Conservation (phyloP, 2,329 filamentous ascomycete species). For the Pseudogymnoascus sp. region DNA sequence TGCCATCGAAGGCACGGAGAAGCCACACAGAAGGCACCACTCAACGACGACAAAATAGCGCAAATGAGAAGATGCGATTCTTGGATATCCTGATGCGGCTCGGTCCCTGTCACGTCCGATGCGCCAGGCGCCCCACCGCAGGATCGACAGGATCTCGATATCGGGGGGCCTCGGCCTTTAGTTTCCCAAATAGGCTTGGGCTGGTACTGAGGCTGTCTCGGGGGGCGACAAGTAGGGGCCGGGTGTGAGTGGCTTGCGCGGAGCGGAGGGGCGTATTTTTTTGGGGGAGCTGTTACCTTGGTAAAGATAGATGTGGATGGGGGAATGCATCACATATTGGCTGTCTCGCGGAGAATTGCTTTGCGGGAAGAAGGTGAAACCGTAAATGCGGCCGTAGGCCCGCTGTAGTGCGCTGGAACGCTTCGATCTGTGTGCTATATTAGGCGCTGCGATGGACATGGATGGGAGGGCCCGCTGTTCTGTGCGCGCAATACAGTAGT, state of each 20-base stretch:
- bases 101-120: background rate
- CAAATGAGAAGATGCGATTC: background rate
- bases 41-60: background rate
- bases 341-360: background rate
- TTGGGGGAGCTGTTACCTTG: background rate
- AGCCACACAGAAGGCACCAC: background rate
- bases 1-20: background rate
- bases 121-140: background rate
- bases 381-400: background rate
- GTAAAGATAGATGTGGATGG: background rate
- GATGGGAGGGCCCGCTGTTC: background rate
- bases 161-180: background rate
- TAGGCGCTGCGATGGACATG: background rate
- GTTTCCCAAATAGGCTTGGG: background rate
- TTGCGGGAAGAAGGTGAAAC: background rate
- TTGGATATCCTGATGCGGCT: background rate
- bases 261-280: background rate
- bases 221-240: background rate
- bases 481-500: background rate
- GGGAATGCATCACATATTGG: background rate
- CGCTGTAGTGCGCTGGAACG: background rate
- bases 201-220: background rate
- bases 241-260: background rate
- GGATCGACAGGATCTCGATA: constrained; percentile 5
- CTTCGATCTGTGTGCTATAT: background rate